Base-by-base conservation (phyloP, 2,329 filamentous ascomycete species). In the Pyricularia pennisetigena region DNA sequence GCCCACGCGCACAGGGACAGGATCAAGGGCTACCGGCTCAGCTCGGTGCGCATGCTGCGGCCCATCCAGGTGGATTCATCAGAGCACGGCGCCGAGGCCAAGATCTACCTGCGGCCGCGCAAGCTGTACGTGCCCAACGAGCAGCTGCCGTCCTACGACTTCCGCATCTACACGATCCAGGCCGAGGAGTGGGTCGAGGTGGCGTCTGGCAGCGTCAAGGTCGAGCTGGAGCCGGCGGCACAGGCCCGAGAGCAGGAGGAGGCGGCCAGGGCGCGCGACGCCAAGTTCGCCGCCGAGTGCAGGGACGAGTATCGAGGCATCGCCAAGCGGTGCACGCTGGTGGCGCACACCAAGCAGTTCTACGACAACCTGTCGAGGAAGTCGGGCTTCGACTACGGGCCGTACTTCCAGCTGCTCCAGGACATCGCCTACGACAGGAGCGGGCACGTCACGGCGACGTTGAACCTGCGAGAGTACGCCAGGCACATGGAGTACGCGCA, bases 1-100 rank as follows among this genome's bases (percentile, higher is more conserved):
- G 16, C 78, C 80, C 12, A 65, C 6, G 3, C 26, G 30, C 12
- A n/a, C 30, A 28, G 23, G 20, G n/a, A 32, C 1, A 6, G 30
- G 2, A 14, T 69, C 16, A 64, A 54, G 14, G 69, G 69, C 23
- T 70, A 70, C 41, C 29, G 54, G 54, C 69, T 71, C 14, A 66
- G 62, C 20, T 67, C 70, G n/a, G 69, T 71, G 9, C 69, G 68
- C 14, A 69, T 71, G 65, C 66, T 54, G 16, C 49, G 49, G 4
- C 16, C 49, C 9, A 54, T 54, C 14, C n/a, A 16, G 16, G 49
- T 54, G 4, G n/a, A 54, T 8, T 3, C 2, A 3, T 54, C 49
- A 8, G 35, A 64, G 6, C 49, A 23, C 4, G 67, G 69, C 0
- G 54, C 69, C 29, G 69, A 70, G 66, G 65, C 68, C 3, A 67